Evolutionary conservation across 2,329 filamentous ascomycete genomes (phyloP).

Genomic region (Mycosphaerella sp.): DNA sequence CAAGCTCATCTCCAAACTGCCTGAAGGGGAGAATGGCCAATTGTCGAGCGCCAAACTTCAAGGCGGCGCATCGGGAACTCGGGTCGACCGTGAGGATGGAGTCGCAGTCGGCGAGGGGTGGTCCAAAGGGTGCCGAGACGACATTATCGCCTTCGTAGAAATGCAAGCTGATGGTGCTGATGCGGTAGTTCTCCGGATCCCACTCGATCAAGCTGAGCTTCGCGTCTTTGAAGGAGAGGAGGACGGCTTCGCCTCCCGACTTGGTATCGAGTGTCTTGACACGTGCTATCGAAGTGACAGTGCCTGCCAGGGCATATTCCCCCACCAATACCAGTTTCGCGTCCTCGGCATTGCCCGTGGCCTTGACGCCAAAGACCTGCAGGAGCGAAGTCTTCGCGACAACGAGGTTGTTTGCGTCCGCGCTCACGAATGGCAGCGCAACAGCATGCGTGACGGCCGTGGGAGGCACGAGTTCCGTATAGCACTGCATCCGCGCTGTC

Average conservation of each 20-base stretch:
- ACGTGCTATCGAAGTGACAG: slow-evolving; percentile 72
- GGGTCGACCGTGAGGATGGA: slow-evolving; percentile 86
- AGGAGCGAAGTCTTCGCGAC: slow-evolving; percentile 89
- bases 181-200: slow-evolving; percentile 72
- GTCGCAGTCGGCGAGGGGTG: slow-evolving; percentile 65
- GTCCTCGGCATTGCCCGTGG: slow-evolving; percentile 43
- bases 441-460: slow-evolving; percentile 90
- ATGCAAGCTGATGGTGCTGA: slow-evolving; percentile 90
- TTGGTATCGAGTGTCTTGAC: slow-evolving; percentile 67
- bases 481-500: slow-evolving; percentile 72
- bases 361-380: slow-evolving; percentile 63
- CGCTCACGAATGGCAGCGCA: slow-evolving; percentile 67
- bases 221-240: slow-evolving; percentile 82
- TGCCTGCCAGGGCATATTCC: slow-evolving; percentile 78
- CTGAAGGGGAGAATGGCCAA: slow-evolving; percentile 91
- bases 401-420: slow-evolving; percentile 74
- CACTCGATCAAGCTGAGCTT: slow-evolving; percentile 92
- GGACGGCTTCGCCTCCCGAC: slow-evolving; percentile 74
- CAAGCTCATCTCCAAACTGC: slow-evolving; percentile 74
- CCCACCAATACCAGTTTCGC: slow-evolving; percentile 64
- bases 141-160: slow-evolving; percentile 92
- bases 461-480: slow-evolving; percentile 89
- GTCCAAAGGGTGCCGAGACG: slow-evolving; percentile 60
- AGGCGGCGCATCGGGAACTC: slow-evolving; percentile 82
- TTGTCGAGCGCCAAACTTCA: slow-evolving; percentile 84